Base-by-base conservation (phyloP, 257 asterid species). In the Lycium barbarum region DNA sequence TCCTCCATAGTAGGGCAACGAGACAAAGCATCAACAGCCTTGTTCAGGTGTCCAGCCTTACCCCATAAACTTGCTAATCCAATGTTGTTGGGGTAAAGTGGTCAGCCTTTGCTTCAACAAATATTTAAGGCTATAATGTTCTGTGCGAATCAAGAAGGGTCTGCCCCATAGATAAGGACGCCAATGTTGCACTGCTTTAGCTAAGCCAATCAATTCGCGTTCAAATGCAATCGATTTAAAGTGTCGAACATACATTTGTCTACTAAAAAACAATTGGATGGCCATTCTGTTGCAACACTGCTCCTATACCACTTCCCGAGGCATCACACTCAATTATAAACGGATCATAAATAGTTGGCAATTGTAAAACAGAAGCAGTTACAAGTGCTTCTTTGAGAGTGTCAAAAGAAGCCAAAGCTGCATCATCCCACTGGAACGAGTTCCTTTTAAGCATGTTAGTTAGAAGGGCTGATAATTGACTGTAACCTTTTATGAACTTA, bases 241-340 rank as follows among this genome's bases (percentile, higher is more conserved):
- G 22, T 68, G 18, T 36, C 22, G 3, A 59, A 51, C 3, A 40
- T 7, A 47, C 53, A 65, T 33, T 76, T 85, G 0, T 61, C 14
- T 9, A 22, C 6, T 8, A 3, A 80, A 68, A 67, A 49, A 89
- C 85, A 18, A 85, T 63, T 0, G 86, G 87, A 5, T 80, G 85
- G 1, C 20, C 55, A 0, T 14, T 2, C 6, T 85, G 87, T 2
- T 51, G 36, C 0, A 78, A 59, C 0, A 83, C 71, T 0, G 66
- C 83, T 0, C 88, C 83, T 0, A 89, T 22, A 0, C 86, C 85
- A 0, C 9, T 9, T 0, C 67, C 38, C 0, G 87, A 73, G 0
- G 85, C 87, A 22, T 82, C 89, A 17, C 65, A 51, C 12, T 87
- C 89, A 1, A 87, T 36, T 0, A 36, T 49, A 49, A 85, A 87